Percentiles rank a stretch among this genome's conserved stretches.
Conservation (phyloP, 371 early-diverging fungal species). For the Actinomortierella wolfii region DNA sequence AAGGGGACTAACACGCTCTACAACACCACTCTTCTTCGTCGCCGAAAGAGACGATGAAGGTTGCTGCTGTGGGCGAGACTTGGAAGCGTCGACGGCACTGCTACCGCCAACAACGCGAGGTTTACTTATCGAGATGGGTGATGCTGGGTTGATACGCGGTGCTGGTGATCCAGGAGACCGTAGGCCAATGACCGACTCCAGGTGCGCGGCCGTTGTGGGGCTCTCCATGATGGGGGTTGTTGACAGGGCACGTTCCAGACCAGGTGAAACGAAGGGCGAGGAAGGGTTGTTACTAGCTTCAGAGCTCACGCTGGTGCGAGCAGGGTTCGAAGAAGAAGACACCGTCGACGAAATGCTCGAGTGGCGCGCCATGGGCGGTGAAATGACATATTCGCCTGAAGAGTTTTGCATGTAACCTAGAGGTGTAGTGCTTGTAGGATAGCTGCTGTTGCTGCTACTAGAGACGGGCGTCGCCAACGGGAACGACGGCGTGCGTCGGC, state of each 20-base stretch:
- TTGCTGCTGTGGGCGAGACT: conserved; percentile 2
- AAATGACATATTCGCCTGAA: conserved; percentile 9
- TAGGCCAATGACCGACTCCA: no score
- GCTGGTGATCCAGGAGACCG: no score
- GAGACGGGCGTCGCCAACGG: no score
- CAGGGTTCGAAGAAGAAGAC: background rate
- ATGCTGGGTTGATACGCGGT: no score
- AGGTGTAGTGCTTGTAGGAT: background rate
- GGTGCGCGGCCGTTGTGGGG: no score
- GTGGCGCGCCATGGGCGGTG: conserved; percentile 24
- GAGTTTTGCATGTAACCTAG: no score
- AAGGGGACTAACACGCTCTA: conserved; percentile 60
- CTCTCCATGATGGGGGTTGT: no score
- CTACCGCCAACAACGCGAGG: conserved; percentile 1
- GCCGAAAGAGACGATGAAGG: conserved; percentile 3
- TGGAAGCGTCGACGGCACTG: background rate
- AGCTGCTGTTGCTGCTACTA: background rate
- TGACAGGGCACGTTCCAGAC: no score
- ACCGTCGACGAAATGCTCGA: conserved; percentile 24
- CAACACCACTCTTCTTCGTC: conserved; percentile 34
- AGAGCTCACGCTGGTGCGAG: no score
- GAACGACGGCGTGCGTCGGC: no score
- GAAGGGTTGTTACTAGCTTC: no score
- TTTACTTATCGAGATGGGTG: conserved; percentile 1
- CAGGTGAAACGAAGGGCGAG: no score